phyloP scores from a whole-genome alignment of 1,139 yeast genomes.

The Yamadazyma spencermartinsiae region DNA sequence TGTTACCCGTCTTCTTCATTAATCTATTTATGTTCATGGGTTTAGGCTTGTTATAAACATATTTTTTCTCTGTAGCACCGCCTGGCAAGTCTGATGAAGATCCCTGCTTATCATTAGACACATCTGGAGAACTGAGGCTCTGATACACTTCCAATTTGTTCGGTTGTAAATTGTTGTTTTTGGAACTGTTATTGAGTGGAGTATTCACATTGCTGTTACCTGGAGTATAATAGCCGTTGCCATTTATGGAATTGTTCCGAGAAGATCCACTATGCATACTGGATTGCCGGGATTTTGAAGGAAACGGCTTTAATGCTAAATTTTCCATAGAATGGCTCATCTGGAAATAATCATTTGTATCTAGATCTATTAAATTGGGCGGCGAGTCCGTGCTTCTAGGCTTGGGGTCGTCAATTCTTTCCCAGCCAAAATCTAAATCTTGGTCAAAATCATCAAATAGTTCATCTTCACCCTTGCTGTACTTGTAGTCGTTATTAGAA shows the following conservation, averaged over 20 bases:
- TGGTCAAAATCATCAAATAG: constrained; percentile 52
- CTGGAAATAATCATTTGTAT: constrained; percentile 20
- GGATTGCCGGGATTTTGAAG: constrained; percentile 10
- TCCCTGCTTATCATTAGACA: constrained; percentile 1
- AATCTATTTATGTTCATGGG: constrained; percentile 38
- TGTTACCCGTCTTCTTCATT: constrained; percentile 23
- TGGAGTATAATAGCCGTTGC: too few species aligned
- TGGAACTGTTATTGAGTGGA: neutral
- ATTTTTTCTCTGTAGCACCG: constrained; percentile 21
- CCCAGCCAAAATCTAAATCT: constrained; percentile 33
- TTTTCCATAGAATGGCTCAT: constrained; percentile 23
- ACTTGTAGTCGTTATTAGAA: neutral
- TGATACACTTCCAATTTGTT: constrained; percentile 10
- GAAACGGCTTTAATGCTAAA: constrained; percentile 17
- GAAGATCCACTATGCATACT: constrained; percentile 11
- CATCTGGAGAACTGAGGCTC: constrained; percentile 12
- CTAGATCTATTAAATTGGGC: constrained; percentile 39
- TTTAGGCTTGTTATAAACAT: constrained; percentile 42
- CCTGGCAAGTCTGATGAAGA: constrained; percentile 1
- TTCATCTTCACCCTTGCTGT: constrained; percentile 19
- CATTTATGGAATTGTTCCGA: constrained; percentile 12
- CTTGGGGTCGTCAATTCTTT: constrained; percentile 19
- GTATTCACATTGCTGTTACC: neutral
- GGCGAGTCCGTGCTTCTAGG: neutral
- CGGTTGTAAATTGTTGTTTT: constrained; percentile 7